Evolutionary conservation across 306 rosid genomes (phyloP).

Genomic region (Quercus berberidifolia): DNA sequence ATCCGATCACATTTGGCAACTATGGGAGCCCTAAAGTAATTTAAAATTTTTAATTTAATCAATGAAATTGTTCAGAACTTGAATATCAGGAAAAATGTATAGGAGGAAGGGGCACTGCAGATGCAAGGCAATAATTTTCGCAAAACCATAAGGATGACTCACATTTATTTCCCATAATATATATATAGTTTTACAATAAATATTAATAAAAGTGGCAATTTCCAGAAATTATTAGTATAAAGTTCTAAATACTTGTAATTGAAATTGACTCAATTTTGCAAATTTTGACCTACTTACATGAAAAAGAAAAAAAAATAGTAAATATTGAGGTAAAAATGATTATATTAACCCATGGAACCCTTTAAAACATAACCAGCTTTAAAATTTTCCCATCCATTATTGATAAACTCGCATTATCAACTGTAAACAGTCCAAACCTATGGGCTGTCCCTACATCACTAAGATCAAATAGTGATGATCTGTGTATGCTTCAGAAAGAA

Average conservation of each 20-base stretch:
- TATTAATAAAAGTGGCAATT: background rate
- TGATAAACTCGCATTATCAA: background rate
- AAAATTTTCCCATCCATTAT: background rate
- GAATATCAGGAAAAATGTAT: background rate
- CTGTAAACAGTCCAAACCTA: background rate
- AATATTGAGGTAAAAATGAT: too few species aligned
- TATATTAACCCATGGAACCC: background rate
- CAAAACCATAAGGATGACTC: too few species aligned
- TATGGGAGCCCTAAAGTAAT: slow-evolving; percentile 65
- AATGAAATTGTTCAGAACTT: slow-evolving; percentile 1
- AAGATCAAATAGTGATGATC: background rate
- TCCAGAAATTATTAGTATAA: background rate
- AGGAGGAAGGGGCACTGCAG: background rate
- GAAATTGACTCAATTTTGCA: background rate
- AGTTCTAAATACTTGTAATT: background rate
- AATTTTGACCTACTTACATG: background rate
- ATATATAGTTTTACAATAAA: background rate
- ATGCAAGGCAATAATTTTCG: too few species aligned
- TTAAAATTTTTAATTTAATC: background rate
- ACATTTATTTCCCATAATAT: background rate
- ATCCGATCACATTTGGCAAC: slow-evolving; percentile 86
- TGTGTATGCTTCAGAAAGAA: background rate
- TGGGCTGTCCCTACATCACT: background rate
- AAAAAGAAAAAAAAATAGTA: too few species aligned
- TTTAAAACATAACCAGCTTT: background rate